These are phyloP conservation scores for Cantharellus cinnabarinus DNA, from an alignment of 768 basidiomycete genomes.

Conservation along the genomic window DNA sequence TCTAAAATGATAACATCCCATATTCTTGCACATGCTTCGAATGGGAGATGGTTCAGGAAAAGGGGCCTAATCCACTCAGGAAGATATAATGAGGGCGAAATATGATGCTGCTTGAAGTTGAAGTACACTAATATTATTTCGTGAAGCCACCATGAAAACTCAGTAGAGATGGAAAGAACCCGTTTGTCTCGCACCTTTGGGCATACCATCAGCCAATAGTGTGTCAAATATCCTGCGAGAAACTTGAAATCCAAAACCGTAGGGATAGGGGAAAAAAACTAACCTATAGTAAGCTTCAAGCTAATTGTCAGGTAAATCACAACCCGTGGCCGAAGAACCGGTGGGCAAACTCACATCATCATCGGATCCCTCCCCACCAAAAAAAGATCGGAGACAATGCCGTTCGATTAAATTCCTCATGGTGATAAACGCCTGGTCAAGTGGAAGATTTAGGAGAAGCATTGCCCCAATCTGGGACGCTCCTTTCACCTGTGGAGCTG, in stretches of 20 bases:
- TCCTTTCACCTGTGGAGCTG: conserved; percentile 9
- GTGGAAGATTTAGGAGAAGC: conserved; percentile 67
- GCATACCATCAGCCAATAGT: conserved; percentile 78
- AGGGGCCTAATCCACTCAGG: conserved; percentile 63
- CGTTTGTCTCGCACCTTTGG: conserved; percentile 41
- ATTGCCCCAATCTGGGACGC: conserved; percentile 46
- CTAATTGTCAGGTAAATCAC: conserved; percentile 20
- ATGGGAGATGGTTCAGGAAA: conserved; percentile 72
- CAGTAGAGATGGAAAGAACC: background rate
- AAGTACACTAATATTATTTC: conserved; percentile 44
- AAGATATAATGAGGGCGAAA: conserved; percentile 70
- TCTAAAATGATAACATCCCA: conserved; percentile 81
- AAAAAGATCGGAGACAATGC: conserved; percentile 72
- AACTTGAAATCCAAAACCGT: background rate
- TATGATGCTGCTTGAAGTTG: conserved; percentile 85
- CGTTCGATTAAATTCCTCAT: conserved; percentile 74
- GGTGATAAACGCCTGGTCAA: conserved; percentile 50
- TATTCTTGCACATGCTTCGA: conserved; percentile 72
- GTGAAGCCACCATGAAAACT: background rate
- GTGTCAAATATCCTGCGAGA: conserved; percentile 69
- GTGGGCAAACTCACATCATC: conserved; percentile 46
- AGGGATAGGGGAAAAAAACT: conserved; percentile 6
- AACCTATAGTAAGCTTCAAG: conserved; percentile 84
- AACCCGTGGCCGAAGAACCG: background rate
- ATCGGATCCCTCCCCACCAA: conserved; percentile 42